Percentiles rank a stretch among this genome's conserved stretches.
These are phyloP conservation scores for Elsinoe perseae DNA, from an alignment of 2,329 filamentous ascomycete species.

Conservation along the genomic window DNA sequence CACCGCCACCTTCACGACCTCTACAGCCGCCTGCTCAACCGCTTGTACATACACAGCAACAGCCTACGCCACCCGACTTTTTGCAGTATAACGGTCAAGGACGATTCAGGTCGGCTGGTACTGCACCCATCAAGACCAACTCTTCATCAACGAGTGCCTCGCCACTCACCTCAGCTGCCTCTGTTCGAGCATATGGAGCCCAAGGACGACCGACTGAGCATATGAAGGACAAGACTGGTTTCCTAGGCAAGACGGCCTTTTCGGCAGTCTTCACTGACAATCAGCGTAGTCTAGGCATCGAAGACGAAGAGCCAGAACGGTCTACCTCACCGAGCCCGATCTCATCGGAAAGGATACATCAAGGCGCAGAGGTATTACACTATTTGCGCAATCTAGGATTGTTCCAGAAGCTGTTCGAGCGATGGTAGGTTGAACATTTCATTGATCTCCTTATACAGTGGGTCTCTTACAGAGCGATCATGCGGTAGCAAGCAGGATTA, in stretches of 20 bases:
- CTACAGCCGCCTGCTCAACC: conserved; percentile 18
- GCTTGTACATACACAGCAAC: conserved; percentile 20
- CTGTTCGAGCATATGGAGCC: conserved; percentile 16
- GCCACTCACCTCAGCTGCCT: background rate
- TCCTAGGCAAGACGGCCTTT: conserved; percentile 29
- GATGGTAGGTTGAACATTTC: conserved; percentile 18
- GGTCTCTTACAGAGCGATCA: too few species aligned
- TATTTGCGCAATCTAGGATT: conserved; percentile 28
- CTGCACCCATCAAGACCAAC: background rate
- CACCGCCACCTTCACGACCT: background rate
- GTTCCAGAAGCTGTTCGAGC: conserved; percentile 25
- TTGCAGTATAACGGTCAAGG: conserved; percentile 12
- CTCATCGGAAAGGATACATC: conserved; percentile 26
- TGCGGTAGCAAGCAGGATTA: too few species aligned
- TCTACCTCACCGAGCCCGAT: conserved; percentile 23
- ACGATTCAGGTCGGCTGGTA: conserved; percentile 12
- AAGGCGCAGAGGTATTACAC: conserved; percentile 28
- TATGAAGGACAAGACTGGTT: conserved; percentile 27
- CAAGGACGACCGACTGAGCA: conserved; percentile 21
- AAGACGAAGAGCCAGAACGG: conserved; percentile 21
- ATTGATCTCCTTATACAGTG: background rate
- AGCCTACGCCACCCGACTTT: background rate
- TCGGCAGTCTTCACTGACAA: conserved; percentile 30
- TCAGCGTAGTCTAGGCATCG: conserved; percentile 21
- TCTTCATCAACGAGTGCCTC: background rate